Evolutionary conservation across 2,329 filamentous ascomycete species (phyloP).

Genomic region (Phyllosticta citrichinensis): DNA sequence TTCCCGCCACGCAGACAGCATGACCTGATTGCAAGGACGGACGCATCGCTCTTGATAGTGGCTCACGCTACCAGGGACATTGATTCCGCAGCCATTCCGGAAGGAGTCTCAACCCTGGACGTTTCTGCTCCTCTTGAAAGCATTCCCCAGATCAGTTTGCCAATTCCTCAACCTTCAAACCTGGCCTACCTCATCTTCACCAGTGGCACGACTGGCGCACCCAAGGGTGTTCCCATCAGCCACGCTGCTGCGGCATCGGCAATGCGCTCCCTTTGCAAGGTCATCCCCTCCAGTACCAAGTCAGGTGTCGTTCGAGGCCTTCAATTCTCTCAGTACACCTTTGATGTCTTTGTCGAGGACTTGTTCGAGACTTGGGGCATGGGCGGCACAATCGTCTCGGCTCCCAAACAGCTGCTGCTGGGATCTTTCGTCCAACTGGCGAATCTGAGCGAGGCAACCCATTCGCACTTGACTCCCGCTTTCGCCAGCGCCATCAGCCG

Average conservation of each 20-base stretch:
- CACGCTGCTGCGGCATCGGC: slow-evolving; percentile 16
- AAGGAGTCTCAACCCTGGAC: slow-evolving; percentile 25
- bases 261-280: slow-evolving; percentile 16
- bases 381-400: slow-evolving; percentile 42
- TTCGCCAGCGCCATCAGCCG: slow-evolving; percentile 21
- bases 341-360: slow-evolving; percentile 42
- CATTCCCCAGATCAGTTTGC: not conserved
- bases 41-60: slow-evolving; percentile 6
- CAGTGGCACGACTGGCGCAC: slow-evolving; percentile 7
- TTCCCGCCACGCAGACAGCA: slow-evolving; percentile 19
- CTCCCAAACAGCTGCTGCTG: slow-evolving; percentile 40
- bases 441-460: slow-evolving; percentile 14
- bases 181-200: slow-evolving; percentile 27
- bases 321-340: slow-evolving; percentile 36
- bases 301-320: slow-evolving; percentile 15
- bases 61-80: not conserved
- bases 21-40: slow-evolving; percentile 28
- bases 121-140: slow-evolving; percentile 13
- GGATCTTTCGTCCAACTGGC: slow-evolving; percentile 21
- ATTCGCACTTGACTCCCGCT: slow-evolving; percentile 24
- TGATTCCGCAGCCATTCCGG: not conserved
- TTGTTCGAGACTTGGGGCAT: slow-evolving; percentile 39
- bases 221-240: slow-evolving; percentile 8
- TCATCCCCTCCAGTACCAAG: slow-evolving; percentile 21
- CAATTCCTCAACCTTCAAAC: slow-evolving; percentile 16